A percentile compares a stretch with the other conserved stretches of the same genome.
These are phyloP conservation scores for Heterobasidion parviporum DNA, from an alignment of 1,284 basidiomycete species.

Conservation along the genomic window DNA sequence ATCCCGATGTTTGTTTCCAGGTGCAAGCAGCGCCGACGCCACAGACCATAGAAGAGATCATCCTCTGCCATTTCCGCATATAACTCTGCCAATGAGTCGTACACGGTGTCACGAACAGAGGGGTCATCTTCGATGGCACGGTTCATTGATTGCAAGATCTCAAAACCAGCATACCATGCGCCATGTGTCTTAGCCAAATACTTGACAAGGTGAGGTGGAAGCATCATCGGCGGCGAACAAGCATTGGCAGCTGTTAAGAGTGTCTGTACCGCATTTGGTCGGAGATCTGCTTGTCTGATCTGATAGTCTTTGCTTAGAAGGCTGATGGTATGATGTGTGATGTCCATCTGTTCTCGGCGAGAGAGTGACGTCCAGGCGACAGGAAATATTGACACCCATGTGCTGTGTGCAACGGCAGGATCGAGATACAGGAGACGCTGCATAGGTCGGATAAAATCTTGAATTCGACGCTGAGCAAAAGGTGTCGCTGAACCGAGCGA, in stretches of 20 bases:
- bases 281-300: constrained; percentile 78
- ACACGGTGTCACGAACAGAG: constrained; percentile 76
- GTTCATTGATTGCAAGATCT: constrained; percentile 81
- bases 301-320: constrained; percentile 94
- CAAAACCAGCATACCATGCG: constrained; percentile 89
- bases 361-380: constrained; percentile 85
- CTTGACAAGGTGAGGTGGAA: constrained; percentile 94
- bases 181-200: constrained; percentile 96
- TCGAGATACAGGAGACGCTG: constrained; percentile 84
- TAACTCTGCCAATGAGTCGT: constrained; percentile 89
- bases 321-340: constrained; percentile 86
- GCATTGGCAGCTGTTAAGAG: constrained; percentile 80
- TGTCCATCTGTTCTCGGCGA: constrained; percentile 82
- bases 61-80: constrained; percentile 96
- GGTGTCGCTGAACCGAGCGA: constrained; percentile 21
- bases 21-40: constrained; percentile 85
- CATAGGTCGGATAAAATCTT: constrained; percentile 66
- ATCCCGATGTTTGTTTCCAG: constrained; percentile 90
- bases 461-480: constrained; percentile 39
- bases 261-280: constrained; percentile 95
- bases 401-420: constrained; percentile 67
- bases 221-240: constrained; percentile 79
- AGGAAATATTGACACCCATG: constrained; percentile 90
- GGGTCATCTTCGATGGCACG: constrained; percentile 76
- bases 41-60: constrained; percentile 96